phyloP scores from a whole-genome alignment of 2,329 filamentous ascomycete genomes.

The Fusarium dlaminii region DNA sequence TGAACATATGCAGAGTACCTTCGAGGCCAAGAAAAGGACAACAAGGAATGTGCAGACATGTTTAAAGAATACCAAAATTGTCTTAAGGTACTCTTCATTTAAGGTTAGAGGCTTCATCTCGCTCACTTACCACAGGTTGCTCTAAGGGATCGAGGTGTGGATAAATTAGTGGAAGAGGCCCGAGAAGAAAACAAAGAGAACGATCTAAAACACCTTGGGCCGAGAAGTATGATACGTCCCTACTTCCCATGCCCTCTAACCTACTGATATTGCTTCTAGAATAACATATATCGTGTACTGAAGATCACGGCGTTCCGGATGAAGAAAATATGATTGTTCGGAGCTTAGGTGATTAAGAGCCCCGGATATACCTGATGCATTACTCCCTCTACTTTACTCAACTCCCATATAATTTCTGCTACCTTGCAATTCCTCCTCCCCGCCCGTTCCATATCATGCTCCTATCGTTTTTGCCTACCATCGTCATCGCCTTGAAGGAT shows the following conservation, averaged over 20 bases:
- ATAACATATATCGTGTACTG: not conserved
- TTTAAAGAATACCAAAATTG: conserved; percentile 93
- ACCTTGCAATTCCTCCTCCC: not conserved
- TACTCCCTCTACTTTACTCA: conserved; percentile 1
- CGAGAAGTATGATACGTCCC: conserved; percentile 50
- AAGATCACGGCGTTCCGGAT: conserved; percentile 18
- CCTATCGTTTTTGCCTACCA: not conserved
- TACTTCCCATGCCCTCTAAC: not conserved
- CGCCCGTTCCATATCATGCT: not conserved
- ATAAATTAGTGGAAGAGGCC: conserved; percentile 91
- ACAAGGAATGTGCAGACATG: conserved; percentile 83
- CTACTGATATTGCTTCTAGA: conserved; percentile 18
- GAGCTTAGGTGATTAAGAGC: not conserved
- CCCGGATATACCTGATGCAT: not conserved
- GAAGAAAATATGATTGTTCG: not conserved
- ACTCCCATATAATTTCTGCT: not conserved
- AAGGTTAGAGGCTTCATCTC: not conserved
- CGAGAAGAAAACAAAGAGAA: conserved; percentile 90
- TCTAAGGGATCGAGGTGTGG: conserved; percentile 88
- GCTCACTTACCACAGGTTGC: conserved; percentile 57
- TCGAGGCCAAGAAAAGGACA: conserved; percentile 80
- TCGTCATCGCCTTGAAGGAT: conserved; percentile 14
- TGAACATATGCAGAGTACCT: conserved; percentile 76
- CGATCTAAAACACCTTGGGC: conserved; percentile 66
- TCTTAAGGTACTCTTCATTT: conserved; percentile 67